Evolutionary conservation across 768 basidiomycete species (phyloP), one percentile per base, ranked within the genome.

Genomic region (Imleria badia): DNA sequence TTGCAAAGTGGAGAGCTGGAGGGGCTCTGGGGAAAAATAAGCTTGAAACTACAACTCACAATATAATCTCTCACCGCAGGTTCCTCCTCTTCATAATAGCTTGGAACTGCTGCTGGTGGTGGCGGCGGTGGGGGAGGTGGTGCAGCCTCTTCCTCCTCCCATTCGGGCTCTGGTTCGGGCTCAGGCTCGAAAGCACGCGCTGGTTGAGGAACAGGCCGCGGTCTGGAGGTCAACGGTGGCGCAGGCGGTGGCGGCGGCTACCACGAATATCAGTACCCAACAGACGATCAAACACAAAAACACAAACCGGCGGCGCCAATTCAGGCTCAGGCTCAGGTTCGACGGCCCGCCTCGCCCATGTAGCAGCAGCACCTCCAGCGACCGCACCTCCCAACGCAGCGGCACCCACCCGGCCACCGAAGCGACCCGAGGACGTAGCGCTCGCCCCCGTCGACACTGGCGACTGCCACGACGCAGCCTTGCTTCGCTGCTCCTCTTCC

Each of bases 401-500:
- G 5, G 56, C 52, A 22, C 26, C 64, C 65, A 39, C 52, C 62
- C 38, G 69, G 64, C 61, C 68, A 45, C 71, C 67, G 35, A 71
- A 41, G 71, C 73, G 26, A 45, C 72, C 77, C 41, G 75, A 78
- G 51, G 81, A 75, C 4, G 73, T 68, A 0, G 73, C 66, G 30
- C 70, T 73, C 0, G 65, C 39, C 9, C 66, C 60, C 10, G 75
- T 65, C 20, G 71, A 63, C 3, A 73, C 60, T 0, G 79, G 67
- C 6, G 78, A 62, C 40, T 72, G 69, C 63, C 77, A 78, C 15
- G 77, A 77, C 1, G 86, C 84, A 41, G 76, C 73, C 41, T 76
- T 83, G 63, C 89, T 91, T 43, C 73, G 75, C 10, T 77, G 75
- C 55, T 85, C 86, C 52, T 93, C 94, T 60, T 90, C 92, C 60